These are phyloP conservation scores for Penicillium desertorum DNA, from an alignment of 495 filamentous ascomycete genomes.

Conservation along the genomic window DNA sequence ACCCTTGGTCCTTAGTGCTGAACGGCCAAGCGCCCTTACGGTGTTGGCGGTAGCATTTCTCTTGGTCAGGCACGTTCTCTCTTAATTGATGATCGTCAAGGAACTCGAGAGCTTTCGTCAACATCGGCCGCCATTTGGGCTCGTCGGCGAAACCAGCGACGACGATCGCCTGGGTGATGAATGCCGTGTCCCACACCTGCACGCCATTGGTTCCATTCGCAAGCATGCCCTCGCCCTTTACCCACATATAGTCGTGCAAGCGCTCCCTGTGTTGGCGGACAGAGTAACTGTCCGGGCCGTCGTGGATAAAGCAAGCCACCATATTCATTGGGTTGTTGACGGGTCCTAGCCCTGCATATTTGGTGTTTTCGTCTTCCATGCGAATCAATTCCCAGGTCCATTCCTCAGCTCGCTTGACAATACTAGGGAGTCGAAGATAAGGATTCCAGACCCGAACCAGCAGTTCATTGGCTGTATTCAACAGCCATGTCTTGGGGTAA, in stretches of 20 bases:
- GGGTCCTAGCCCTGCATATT: conserved; percentile 81
- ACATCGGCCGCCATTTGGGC: conserved; percentile 77
- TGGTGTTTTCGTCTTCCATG: conserved; percentile 89
- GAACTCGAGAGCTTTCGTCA: conserved; percentile 79
- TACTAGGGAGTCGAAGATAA: conserved; percentile 56
- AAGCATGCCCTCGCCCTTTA: conserved; percentile 89
- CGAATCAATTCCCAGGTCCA: conserved; percentile 76
- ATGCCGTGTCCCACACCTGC: conserved; percentile 94
- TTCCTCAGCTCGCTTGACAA: conserved; percentile 67
- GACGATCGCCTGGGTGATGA: conserved; percentile 76
- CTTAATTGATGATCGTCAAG: conserved; percentile 90
- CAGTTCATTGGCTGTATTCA: conserved; percentile 72
- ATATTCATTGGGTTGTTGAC: conserved; percentile 89
- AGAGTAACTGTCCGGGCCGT: conserved; percentile 73
- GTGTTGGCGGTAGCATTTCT: conserved; percentile 83
- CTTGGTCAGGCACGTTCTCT: conserved; percentile 76
- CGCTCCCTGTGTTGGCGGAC: conserved; percentile 78
- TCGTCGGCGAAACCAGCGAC: conserved; percentile 77
- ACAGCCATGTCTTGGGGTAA: conserved; percentile 82
- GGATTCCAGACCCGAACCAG: conserved; percentile 79
- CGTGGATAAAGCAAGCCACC: conserved; percentile 76
- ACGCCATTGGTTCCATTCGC: conserved; percentile 96
- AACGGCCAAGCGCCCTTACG: conserved; percentile 96
- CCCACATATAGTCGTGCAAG: conserved; percentile 84
- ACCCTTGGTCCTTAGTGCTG: conserved; percentile 86